Evolutionary conservation across 2,329 filamentous ascomycete species (phyloP), one percentile per base, ranked within the genome.

Genomic region (Zasmidium citrigriseum): DNA sequence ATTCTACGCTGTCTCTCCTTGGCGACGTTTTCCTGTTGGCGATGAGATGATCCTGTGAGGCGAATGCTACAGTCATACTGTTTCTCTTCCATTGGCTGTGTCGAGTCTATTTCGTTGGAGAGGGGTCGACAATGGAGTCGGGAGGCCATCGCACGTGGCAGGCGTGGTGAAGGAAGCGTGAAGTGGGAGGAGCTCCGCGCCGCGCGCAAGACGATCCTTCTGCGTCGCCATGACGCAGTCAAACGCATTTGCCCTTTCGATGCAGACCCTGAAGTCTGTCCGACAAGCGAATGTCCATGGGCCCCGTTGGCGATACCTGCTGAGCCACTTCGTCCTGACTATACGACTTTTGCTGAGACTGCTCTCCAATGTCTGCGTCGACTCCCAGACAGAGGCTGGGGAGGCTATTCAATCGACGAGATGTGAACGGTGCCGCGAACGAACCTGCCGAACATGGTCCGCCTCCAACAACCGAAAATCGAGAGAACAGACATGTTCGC

Each of bases 371-470:
- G 34, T 41, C 34, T 10, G 34, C 34, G 14, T 11, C 34, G 16
- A 41, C 34, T 4, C 34, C 34, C 34, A 41, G 34, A n/a, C 34
- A 41, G 34, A 41, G 34, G 34, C 64, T 84, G 83, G 16, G 86
- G 88, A 68, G 85, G 87, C 67, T 54, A 18, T 54, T 54, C 23
- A 41, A 47, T 29, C 23, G 52, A 34, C n/a, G 52, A 46, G 52
- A 44, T 21, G 38, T 44, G 21, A 54, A 41, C 21, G 38, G 46
- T 46, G 41, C 52, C 38, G 16, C 52, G 16, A 34, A 25, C 23
- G 52, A 23, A n/a, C 20, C 52, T 46, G 38, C 52, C 21, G 12
- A 23, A 46, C 34, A 9, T 41, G 34, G 34, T 4, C 34, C 34
- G 18, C 34, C 34, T 41, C 34, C 34, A n/a, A 16, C 34, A 4